Base-by-base conservation (phyloP, 805 yeast species). In the Wickerhamomyces sydowiorum region DNA sequence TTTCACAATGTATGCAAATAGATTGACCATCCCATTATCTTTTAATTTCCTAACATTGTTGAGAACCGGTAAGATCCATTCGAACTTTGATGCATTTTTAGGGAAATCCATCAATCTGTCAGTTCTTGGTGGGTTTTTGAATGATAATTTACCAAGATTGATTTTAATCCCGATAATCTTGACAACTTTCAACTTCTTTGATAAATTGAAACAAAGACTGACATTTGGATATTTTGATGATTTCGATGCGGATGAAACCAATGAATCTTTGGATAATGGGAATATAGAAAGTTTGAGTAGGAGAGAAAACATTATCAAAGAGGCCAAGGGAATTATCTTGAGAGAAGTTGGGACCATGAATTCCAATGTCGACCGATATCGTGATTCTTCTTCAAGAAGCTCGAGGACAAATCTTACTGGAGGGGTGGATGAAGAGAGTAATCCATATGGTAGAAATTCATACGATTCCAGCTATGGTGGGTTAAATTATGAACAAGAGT, bases 11-110 rank as follows among this genome's bases (percentile, higher is more conserved):
- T 86, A 87, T 53, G 80, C 86, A 17, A 83, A 90, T 39, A 78
- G 96, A 48, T 66, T 87, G 57, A 85, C 95, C 0, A 80, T 87
- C 12, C 96, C 96, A 10, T 67, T 87, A 47, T 78, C 86, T 21
- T 87, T 83, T 63, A 87, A 87, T 61, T 87, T 84, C 56, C 60
- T 86, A 43, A 83, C 85, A 39, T 66, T 87, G 41, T 72, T 82
- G 44, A 51, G 54, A 39, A 41, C 45, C 0, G 70, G 78, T 2
- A 67, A 73, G 17, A 64, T 81, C 22, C 66, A 61, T 20, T 66
- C 75, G 3, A 72, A 67, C 10, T 87, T 87, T 60, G 88, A 86
- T 55, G 72, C 75, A 37, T 85, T 89, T 66, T 70, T 83, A 46
- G 95, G 93, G 7, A 69, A 76, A 50, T 82, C 87, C 6, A 82